Base-by-base conservation (phyloP, 257 asterid genomes). In the Solanum clarkiae region DNA sequence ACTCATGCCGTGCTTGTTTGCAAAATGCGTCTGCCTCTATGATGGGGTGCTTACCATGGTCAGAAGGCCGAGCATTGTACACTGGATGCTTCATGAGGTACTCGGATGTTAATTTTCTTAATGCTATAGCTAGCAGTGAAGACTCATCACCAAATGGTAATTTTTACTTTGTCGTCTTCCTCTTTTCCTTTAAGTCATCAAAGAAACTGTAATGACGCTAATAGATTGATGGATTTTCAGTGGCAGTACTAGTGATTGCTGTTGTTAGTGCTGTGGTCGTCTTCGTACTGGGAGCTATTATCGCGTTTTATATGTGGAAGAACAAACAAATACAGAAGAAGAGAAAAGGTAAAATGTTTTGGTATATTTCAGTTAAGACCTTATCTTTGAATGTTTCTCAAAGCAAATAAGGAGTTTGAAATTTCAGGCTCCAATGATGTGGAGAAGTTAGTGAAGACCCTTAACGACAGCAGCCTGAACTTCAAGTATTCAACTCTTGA, bases 401-500 rank as follows among this genome's bases (percentile, higher is more conserved):
- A 26, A 77, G 82, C 16, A 51, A 26, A 47, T 77, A 51, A 77
- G 17, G 53, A 53, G 16, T 32, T 47, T 7, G 40, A 69, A 49
- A 65, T 85, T 59, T 70, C 81, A 91, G 92, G 92, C 86, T 88
- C 94, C 84, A 90, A 93, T 60, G 90, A 96, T 74, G 96, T 88
- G 24, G 89, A 86, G 82, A 92, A 93, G 88, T 26, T 92, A 88
- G 95, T 86, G 74, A 94, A 93, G 90, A 93, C 93, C 54, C 99
- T 96, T 32, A 53, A 93, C 20, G 94, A 96, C 82, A 93, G 94
- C 85, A 93, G 98, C 93, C 86, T 96, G 88, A 94, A 94, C 93
- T 96, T 96, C 97, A 96, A 96, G 82, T 92, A 93, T 79, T 93
- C 98, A 42, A 91, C 96, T 24, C 98, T 96, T 6, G 99, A 96